Base-by-base conservation (phyloP, 441 rosid genomes). In the Mallotus repandus region DNA sequence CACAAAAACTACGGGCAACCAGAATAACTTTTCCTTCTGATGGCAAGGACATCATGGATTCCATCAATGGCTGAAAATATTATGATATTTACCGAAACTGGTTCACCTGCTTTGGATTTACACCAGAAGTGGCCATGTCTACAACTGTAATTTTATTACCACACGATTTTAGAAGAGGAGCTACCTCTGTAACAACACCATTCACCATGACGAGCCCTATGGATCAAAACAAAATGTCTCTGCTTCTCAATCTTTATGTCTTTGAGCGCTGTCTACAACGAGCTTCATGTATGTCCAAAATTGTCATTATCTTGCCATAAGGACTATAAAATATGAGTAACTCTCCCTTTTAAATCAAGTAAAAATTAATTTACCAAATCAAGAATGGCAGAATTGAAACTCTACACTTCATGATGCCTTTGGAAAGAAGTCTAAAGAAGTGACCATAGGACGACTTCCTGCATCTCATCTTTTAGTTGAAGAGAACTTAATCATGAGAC, bases 1-100 rank as follows among this genome's bases (percentile, higher is more conserved):
- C 85, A 22, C 1, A 81, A 46, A 64, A 14, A 59, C 81, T 82
- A 53, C 77, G 80, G 10, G 80, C 85, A 3, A 79, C 85, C 53
- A 76, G 70, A 19, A 76, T 73, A 65, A 76, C 82, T 53, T 54
- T 79, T 49, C 79, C 80, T 5, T 66, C 76, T 4, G 25, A 43
- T 16, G 75, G 62, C 0, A 74, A 64, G 41, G 72, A 66, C 21
- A 14, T 68, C 64, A 70, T 58, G 56, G 45, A 58, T 9, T 70
- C 56, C 45, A 45, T 70, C 43, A 70, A 25, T 7, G 65, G 66
- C 22, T 58, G 15, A 25, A 1, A 25, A 25, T 0, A 25, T 25
- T 25, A 0, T 2, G 1, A 1, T 25, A 25, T 2, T 25, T 25
- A 1, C 2, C 29, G 2, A 15, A 13, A 6, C 45, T 70, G 56